Base-by-base conservation (phyloP, 139 green algal genomes). In the Chloropicon primus region DNA sequence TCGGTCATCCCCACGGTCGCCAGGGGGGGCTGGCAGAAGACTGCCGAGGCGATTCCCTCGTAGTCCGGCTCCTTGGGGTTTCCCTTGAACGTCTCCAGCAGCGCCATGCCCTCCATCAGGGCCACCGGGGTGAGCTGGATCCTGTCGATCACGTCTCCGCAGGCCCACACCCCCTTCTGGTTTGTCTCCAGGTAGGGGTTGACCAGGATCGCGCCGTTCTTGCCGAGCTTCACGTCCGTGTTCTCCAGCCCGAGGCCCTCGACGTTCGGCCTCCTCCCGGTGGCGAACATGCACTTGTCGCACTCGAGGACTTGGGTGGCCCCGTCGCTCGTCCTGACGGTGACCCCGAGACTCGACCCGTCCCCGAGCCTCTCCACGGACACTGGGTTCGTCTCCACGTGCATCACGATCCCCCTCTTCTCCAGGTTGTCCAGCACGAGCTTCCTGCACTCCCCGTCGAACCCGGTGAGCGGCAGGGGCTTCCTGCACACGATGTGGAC, bases 401-500 rank as follows among this genome's bases (percentile, higher is more conserved):
- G 88, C 72, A 94, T 79, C 25, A 85, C 77, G 28, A 94, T 78
- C 0, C 89, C 91, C 0, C 82, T 73, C 25, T 75, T 72, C 5
- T 54, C 26, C 80, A 90, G 77, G 80, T 86, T 87, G 27, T 90
- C 88, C 10, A 82, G 80, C 0, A 93, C 82, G 41, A 62, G 41
- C 41, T 62, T 5, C 41, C 41, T 62, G 41, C 41, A 62, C 41
- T 62, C 41, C 10, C 17, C 41, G 41, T 62, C 41, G 41, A 62
- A 62, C 41, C 41, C 41, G 10, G 10, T 62, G 41, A 62, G 41
- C 41, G 41, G 41, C 41, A 62, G 41, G 10, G 41, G 41, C 41
- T 62, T 62, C 41, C 41, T 62, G 41, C 41, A 62, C 41, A 62
- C 41, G 41, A 62, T 17, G 41, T 62, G 88, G 23, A 93, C 89